phyloP scores from a whole-genome alignment of 75 land plant species.

The Cunninghamia lanceolata region DNA sequence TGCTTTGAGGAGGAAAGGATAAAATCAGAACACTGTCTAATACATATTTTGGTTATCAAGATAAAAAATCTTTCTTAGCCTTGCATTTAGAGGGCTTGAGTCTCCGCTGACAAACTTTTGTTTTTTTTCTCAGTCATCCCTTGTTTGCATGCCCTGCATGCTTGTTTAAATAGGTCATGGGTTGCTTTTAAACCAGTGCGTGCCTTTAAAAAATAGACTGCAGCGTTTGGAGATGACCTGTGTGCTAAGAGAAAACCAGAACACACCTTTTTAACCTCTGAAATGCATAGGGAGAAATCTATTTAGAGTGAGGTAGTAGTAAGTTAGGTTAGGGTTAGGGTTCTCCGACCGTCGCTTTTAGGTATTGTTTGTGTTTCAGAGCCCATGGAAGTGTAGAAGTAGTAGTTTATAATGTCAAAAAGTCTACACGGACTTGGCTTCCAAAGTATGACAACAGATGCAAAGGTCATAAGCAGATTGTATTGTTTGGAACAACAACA shows the following conservation, averaged over 20 bases:
- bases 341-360: too few species aligned
- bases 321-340: too few species aligned
- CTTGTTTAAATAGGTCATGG: too few species aligned
- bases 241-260: too few species aligned
- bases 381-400: slow-evolving; percentile 5
- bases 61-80: background rate
- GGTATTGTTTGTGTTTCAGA: slow-evolving; percentile 4
- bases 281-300: too few species aligned
- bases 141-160: too few species aligned
- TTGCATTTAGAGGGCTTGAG: background rate
- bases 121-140: background rate
- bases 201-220: too few species aligned
- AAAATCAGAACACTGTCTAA: background rate
- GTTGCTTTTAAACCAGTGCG: too few species aligned
- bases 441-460: background rate
- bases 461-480: slow-evolving; percentile 1
- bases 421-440: background rate
- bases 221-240: too few species aligned
- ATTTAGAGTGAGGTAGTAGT: too few species aligned
- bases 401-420: background rate
- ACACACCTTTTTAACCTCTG: too few species aligned
- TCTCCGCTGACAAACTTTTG: background rate
- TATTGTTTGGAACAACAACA: too few species aligned
- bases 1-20: background rate
- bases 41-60: background rate